Evolutionary conservation across 2,329 filamentous ascomycete species (phyloP), one percentile per base, ranked within the genome.

Genomic region (Neonectria punicea): DNA sequence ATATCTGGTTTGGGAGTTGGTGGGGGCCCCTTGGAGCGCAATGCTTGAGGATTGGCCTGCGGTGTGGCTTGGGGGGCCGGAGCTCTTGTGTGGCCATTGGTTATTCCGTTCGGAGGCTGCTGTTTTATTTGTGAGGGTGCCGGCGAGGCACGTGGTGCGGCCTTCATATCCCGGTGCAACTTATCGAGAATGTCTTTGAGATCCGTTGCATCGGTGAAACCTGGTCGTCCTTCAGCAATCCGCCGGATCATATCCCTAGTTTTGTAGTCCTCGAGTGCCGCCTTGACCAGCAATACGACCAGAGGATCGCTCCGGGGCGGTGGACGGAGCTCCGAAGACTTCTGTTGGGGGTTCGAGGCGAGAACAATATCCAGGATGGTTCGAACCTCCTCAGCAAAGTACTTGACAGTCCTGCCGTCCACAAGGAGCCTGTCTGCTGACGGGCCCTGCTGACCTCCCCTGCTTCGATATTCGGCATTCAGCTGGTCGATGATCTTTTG

Each of bases 401-500:
- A 90, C 66, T 84, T 86, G 39, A 89, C 85, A 0, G 85, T 87
- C 65, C 82, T 82, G 1, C 85, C 80, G 69, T 87, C 86, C 1
- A 89, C 85, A 20, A 87, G 72, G 18, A 89, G 77, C 56, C 83
- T 78, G 59, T 89, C 86, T 1, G 86, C 85, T 5, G 86, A 85
- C 7, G 86, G 86, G 0, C 84, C 85, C 55, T 84, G 82, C 43
- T 84, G 81, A 0, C 80, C 81, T 8, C 84, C 84, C 43, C 81
- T 86, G 44, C 80, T 83, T 70, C 84, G 85, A 70, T 86, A 86
- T 65, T 89, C 86, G 1, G 79, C 79, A 2, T 91, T 94, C 61
- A 96, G 86, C 75, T 93, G 89, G 73, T 94, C 91, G 67, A 96
- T 96, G 46, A 96, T 92, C 53, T 85, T 86, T 75, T 96, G 93